Evolutionary conservation across 768 basidiomycete species (phyloP), one percentile per base, ranked within the genome.

Genomic region (Russula compacta): DNA sequence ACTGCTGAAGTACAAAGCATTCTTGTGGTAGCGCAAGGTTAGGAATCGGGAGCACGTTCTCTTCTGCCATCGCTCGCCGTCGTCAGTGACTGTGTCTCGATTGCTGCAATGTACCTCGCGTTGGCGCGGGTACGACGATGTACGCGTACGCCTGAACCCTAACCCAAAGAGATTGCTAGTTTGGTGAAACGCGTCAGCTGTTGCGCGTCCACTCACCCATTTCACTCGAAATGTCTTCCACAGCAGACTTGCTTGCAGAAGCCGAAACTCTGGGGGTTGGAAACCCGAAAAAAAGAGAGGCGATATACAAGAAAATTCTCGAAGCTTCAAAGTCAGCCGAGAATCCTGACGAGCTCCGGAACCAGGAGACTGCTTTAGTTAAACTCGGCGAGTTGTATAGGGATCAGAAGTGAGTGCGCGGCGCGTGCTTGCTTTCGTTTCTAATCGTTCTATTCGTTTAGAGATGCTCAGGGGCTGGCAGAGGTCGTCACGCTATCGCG

Each of bases 351-450:
- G 77, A 73, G 17, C 75, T 94, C 8, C 75, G 87, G 40, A 84
- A 92, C 67, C 93, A 98, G 72, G 95, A 97, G 71, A 75, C 78
- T 0, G 92, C 94, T 2, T 77, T 98, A 55, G 77, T 92, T 19
- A 88, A 87, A 69, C 84, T 98, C 2, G 94, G 91, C 1, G 84
- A 88, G 70, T 79, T 95, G 10, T 91, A 95, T 71, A 79, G 90
- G 51, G 90, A 94, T 72, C 82, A 91, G 71, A 84, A 83, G 92
- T 93, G 54, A 60, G 85, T 76, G 19, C 40, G 43, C 60, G 43
- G 11, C 17, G 54, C 39, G 36, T 21, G 14, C 15, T 48, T 4
- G 2, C 0, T 36, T n/a, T 17, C 0, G 1, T 56, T 61, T 47
- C 29, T 57, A 14, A 56, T 35, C 54, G 5, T 8, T 46, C 52